Percentiles rank a stretch among this genome's conserved stretches.
Conservation (phyloP, 2,329 filamentous ascomycete species). For the Talaromyces albobiverticillius region DNA sequence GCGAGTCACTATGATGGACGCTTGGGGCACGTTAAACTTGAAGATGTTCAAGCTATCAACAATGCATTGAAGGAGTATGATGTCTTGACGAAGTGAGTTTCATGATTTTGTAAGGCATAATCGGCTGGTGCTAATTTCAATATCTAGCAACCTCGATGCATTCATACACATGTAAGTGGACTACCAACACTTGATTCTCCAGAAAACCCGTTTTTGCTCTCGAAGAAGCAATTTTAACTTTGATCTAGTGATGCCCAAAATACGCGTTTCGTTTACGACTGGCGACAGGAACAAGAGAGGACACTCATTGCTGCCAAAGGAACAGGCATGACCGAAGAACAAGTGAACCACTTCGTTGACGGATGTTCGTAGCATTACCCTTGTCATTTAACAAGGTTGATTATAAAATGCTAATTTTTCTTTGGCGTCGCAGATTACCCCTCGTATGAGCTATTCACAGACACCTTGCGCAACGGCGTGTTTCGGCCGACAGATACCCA, state of each 20-base stretch:
- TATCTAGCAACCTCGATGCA: constrained; percentile 53
- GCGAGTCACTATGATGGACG: constrained; percentile 46
- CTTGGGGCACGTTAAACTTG: constrained; percentile 53
- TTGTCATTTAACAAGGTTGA: not conserved
- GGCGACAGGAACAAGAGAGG: constrained; percentile 78
- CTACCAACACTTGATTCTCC: not conserved
- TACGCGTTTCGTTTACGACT: constrained; percentile 73
- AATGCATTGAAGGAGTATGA: constrained; percentile 58
- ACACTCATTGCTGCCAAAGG: constrained; percentile 65
- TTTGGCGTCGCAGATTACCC: constrained; percentile 56
- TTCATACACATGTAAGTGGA: constrained; percentile 60
- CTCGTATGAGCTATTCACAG: constrained; percentile 67
- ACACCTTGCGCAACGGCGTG: constrained; percentile 57
- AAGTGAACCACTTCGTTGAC: constrained; percentile 73
- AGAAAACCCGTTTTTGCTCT: not conserved
- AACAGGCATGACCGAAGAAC: constrained; percentile 75
- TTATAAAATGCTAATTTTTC: not conserved
- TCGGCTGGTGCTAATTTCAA: not conserved
- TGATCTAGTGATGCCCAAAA: constrained; percentile 64
- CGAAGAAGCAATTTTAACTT: not conserved
- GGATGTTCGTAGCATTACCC: constrained; percentile 48
- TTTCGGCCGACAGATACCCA: constrained; percentile 38
- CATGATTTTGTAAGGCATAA: too few relatives aligned
- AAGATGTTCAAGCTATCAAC: constrained; percentile 60
- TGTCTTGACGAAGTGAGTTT: constrained; percentile 51